phyloP scores from a whole-genome alignment of 2,329 filamentous ascomycete genomes.

The Fusarium sp. region DNA sequence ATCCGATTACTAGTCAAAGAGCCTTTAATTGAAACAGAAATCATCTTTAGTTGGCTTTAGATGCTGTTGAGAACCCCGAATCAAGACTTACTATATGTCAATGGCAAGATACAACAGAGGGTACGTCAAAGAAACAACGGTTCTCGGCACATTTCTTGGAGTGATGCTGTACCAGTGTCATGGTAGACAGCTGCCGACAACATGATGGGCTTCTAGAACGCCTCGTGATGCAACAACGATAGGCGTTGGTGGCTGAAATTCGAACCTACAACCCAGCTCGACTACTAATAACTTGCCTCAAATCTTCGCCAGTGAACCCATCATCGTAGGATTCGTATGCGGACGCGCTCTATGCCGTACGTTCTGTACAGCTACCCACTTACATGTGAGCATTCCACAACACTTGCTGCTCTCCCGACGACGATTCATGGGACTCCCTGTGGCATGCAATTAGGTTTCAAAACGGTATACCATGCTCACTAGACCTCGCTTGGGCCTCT shows the following conservation, averaged over 20 bases:
- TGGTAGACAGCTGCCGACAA: neutral
- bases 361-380: neutral
- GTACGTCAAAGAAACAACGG: neutral
- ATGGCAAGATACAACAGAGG: neutral
- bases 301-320: neutral
- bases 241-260: slow-evolving; percentile 1
- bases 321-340: too few species aligned
- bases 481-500: neutral
- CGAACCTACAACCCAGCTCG: neutral
- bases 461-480: neutral
- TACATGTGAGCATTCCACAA: neutral
- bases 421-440: slow-evolving; percentile 12
- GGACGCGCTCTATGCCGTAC: neutral
- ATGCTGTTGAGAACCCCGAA: neutral
- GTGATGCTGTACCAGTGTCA: neutral
- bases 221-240: neutral
- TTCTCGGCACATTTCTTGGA: neutral
- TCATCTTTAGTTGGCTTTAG: neutral
- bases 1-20: neutral
- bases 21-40: too few species aligned
- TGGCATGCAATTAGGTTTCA: slow-evolving; percentile 6
- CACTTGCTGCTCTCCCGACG: neutral
- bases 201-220: neutral
- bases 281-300: neutral
- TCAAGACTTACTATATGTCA: neutral